Conservation (phyloP, 163 green algal genomes). For the Botryococcus braunii region DNA sequence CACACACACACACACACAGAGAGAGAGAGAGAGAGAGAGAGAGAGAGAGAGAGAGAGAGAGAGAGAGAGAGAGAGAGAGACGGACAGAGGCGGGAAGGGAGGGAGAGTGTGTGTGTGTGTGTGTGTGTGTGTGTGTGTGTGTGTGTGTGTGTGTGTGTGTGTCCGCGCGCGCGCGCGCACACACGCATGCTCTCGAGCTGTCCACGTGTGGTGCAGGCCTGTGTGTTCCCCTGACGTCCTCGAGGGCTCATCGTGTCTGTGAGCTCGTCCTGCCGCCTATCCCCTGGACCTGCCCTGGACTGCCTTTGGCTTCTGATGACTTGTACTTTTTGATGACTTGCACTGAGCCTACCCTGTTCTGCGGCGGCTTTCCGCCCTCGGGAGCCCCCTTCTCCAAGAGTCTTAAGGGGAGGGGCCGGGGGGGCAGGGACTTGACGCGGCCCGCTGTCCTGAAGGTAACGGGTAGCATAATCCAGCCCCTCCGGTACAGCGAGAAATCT, state of each 20-base stretch:
- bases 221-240: too few species aligned
- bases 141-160: too few species aligned
- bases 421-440: slow-evolving; percentile 63
- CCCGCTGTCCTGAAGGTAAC: slow-evolving; percentile 74
- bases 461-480: slow-evolving; percentile 68
- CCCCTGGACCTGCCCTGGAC: background rate
- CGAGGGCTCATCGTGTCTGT: background rate
- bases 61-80: too few species aligned
- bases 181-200: too few species aligned
- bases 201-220: too few species aligned
- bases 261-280: background rate
- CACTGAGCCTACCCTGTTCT: background rate
- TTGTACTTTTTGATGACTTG: background rate
- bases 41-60: too few species aligned
- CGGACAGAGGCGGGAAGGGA: too few species aligned
- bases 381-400: background rate
- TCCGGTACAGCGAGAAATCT: slow-evolving; percentile 40
- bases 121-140: too few species aligned
- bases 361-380: background rate
- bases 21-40: background rate
- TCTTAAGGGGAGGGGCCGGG: background rate
- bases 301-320: background rate
- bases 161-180: too few species aligned
- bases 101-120: too few species aligned
- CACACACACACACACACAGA: background rate